These are phyloP conservation scores for Cyclostephanos invisitatus DNA, from an alignment of 108 stramenopile species.

Conservation along the genomic window DNA sequence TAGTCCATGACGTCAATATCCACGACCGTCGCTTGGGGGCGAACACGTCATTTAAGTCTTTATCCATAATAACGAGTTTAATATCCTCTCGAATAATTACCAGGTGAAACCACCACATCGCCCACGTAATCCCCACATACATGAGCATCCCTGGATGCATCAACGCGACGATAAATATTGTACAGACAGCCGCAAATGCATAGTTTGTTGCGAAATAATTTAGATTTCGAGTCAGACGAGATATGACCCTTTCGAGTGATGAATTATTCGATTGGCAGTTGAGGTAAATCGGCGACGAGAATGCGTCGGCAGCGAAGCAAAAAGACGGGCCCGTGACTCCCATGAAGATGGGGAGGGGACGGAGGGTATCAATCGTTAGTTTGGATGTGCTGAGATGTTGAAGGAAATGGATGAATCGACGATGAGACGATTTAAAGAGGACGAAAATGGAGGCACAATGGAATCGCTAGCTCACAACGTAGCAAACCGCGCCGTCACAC, in stretches of 20 bases:
- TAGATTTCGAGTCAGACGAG: constrained; percentile 72
- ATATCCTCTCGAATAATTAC: constrained; percentile 71
- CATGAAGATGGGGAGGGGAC: constrained; percentile 72
- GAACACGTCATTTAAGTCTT: constrained; percentile 66
- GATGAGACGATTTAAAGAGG: neutral
- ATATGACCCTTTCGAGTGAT: constrained; percentile 61
- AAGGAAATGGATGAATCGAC: neutral
- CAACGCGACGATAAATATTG: constrained; percentile 74
- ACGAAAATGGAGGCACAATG: neutral
- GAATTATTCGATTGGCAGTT: constrained; percentile 58
- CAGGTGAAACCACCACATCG: constrained; percentile 66
- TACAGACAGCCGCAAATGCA: constrained; percentile 61
- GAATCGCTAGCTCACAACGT: constrained; percentile 29
- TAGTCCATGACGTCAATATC: constrained; percentile 57
- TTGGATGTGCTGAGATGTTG: constrained; percentile 38
- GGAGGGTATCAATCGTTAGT: constrained; percentile 73
- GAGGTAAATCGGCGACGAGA: constrained; percentile 61
- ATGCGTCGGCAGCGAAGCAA: constrained; percentile 78
- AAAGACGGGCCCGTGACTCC: constrained; percentile 69
- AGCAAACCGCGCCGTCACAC: constrained; percentile 35
- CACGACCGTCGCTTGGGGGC: constrained; percentile 65
- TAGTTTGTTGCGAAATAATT: constrained; percentile 87
- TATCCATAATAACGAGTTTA: constrained; percentile 55
- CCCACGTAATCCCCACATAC: constrained; percentile 60
- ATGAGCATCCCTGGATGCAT: constrained; percentile 85